Evolutionary conservation across 768 basidiomycete species (phyloP).

Genomic region (Tulasnella calospora): DNA sequence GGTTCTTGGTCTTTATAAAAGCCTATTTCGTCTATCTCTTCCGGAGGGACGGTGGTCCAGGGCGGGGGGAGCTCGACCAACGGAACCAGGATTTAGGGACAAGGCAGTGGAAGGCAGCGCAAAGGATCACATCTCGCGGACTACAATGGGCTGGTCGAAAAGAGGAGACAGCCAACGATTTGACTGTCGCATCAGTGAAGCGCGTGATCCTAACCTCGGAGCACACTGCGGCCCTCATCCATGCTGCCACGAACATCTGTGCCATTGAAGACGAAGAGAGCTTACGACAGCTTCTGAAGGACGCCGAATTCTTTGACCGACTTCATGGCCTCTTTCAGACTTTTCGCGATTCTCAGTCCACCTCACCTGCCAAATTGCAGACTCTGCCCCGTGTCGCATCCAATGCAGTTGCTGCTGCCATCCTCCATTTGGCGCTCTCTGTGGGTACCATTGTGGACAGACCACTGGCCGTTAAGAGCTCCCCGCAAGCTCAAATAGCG

Average conservation of each 20-base stretch:
- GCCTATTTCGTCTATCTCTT: not conserved
- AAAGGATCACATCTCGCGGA: too few relatives aligned
- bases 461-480: not conserved
- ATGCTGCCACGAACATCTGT: not conserved
- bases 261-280: not conserved
- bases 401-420: not conserved
- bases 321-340: not conserved
- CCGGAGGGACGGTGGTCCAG: too few relatives aligned
- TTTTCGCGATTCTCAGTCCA: not conserved
- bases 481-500: not conserved
- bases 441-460: not conserved
- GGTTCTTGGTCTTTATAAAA: not conserved
- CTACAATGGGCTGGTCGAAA: not conserved
- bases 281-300: not conserved
- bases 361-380: too few relatives aligned
- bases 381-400: not conserved
- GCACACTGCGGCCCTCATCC: not conserved
- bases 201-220: not conserved
- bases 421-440: not conserved
- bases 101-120: too few relatives aligned
- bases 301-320: not conserved
- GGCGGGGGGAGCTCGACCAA: too few relatives aligned
- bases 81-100: too few relatives aligned
- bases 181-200: not conserved
- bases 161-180: not conserved